These are phyloP conservation scores for Farysia itapuensis DNA, from an alignment of 1,284 basidiomycete species.

Conservation along the genomic window DNA sequence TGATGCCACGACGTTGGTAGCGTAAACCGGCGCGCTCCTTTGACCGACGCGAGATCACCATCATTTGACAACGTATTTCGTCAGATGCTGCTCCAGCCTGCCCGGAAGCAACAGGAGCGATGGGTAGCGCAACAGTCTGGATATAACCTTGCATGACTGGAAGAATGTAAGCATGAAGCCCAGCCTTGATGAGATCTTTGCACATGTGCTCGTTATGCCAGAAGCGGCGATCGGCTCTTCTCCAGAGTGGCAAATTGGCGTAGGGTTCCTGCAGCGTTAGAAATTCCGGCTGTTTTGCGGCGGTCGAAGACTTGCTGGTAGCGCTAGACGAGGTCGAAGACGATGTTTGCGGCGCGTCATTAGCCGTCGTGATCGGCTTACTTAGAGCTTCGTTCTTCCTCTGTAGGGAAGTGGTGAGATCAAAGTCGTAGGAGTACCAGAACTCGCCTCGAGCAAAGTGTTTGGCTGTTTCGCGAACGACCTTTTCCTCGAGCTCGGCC, in stretches of 20 bases:
- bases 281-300: constrained; percentile 1
- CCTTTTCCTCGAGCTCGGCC: constrained; percentile 51
- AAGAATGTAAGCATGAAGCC: constrained; percentile 73
- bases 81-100: neutral
- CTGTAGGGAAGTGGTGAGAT: constrained; percentile 64
- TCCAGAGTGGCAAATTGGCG: constrained; percentile 75
- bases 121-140: constrained; percentile 62
- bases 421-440: constrained; percentile 62
- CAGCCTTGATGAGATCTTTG: constrained; percentile 64
- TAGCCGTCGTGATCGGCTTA: neutral
- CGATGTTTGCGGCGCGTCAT: neutral
- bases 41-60: constrained; percentile 78
- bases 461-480: constrained; percentile 45
- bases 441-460: constrained; percentile 51
- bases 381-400: constrained; percentile 60
- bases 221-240: constrained; percentile 76
- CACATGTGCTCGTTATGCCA: constrained; percentile 87
- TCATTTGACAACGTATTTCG: constrained; percentile 62
- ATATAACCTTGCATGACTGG: constrained; percentile 88
- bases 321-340: neutral
- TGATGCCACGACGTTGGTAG: constrained; percentile 94
- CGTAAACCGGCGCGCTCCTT: constrained; percentile 95
- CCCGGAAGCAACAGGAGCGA: neutral
- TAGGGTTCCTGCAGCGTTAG: constrained; percentile 69
- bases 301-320: neutral